A percentile compares a stretch with the other conserved stretches of the same genome.
Evolutionary conservation across 1,284 basidiomycete genomes (phyloP).

Genomic region (Leccinum subrobustum): DNA sequence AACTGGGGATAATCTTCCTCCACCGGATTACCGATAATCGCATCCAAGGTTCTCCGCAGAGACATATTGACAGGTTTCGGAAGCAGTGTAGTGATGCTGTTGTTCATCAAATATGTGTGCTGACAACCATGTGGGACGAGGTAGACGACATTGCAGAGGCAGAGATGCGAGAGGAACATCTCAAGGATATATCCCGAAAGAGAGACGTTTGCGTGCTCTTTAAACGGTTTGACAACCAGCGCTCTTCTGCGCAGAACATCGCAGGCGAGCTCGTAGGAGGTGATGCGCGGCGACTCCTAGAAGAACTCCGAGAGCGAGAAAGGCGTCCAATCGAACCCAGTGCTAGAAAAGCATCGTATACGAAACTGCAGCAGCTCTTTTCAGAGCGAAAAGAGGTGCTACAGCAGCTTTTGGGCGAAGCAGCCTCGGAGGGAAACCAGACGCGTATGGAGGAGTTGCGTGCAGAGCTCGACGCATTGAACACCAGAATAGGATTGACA

Average conservation of each 20-base stretch:
- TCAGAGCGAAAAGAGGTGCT: not conserved
- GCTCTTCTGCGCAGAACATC: constrained; percentile 2
- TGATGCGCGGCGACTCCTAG: not conserved
- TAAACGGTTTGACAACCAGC: constrained; percentile 7
- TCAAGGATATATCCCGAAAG: constrained; percentile 1
- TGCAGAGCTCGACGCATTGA: not conserved
- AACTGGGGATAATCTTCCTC: constrained; percentile 7
- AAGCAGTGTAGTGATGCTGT: not conserved
- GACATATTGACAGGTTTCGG: constrained; percentile 2
- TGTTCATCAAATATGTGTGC: constrained; percentile 7
- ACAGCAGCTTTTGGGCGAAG: not conserved
- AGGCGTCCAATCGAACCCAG: not conserved
- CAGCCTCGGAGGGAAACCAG: not conserved
- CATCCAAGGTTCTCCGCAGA: constrained; percentile 1
- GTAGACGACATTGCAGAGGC: constrained; percentile 2
- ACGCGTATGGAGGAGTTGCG: not conserved
- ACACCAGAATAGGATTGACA: not conserved
- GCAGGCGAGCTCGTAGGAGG: not conserved
- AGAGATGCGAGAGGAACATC: not conserved
- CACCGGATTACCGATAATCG: constrained; percentile 12
- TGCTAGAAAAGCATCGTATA: not conserved
- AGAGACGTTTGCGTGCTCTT: not conserved
- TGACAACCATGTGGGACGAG: constrained; percentile 16
- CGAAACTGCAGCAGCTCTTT: not conserved
- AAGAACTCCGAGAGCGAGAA: not conserved